Evolutionary conservation across 2,329 filamentous ascomycete species (phyloP).

Genomic region (Trichoderma harzianum): DNA sequence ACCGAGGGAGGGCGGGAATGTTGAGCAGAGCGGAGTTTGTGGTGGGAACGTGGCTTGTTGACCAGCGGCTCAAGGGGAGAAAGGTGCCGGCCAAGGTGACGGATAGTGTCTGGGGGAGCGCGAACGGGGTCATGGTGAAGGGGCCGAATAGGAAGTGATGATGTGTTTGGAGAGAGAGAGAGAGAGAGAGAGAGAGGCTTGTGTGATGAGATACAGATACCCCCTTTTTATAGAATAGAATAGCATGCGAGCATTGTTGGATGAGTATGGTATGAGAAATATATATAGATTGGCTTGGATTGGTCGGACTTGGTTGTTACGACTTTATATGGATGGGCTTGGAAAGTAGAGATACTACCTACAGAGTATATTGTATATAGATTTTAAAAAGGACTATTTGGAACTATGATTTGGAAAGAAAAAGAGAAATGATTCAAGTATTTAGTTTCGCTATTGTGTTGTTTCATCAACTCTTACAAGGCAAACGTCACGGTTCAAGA

Average conservation of each 20-base stretch:
- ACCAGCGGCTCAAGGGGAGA: constrained; percentile 73
- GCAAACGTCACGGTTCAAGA: neutral
- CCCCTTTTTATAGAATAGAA: neutral
- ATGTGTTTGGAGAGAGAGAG: neutral
- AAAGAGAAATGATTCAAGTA: too few relatives aligned
- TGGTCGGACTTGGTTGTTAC: neutral
- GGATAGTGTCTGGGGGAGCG: constrained; percentile 74
- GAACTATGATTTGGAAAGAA: neutral
- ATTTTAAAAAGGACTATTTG: neutral
- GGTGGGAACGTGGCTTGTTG: constrained; percentile 78
- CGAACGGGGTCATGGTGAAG: constrained; percentile 43
- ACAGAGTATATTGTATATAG: neutral
- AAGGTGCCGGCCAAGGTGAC: constrained; percentile 71
- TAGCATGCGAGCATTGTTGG: neutral
- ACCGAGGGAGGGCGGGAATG: constrained; percentile 51
- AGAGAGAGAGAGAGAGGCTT: neutral
- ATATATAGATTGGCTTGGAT: neutral
- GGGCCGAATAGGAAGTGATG: constrained; percentile 30
- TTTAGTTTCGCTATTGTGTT: neutral
- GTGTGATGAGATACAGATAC: neutral
- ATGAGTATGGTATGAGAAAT: neutral
- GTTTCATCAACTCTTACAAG: neutral
- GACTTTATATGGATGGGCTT: neutral
- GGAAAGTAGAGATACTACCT: neutral
- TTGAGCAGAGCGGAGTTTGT: constrained; percentile 71